These are phyloP conservation scores for Actinomortierella ambigua DNA, from an alignment of 371 early-diverging fungal genomes.

Conservation along the genomic window DNA sequence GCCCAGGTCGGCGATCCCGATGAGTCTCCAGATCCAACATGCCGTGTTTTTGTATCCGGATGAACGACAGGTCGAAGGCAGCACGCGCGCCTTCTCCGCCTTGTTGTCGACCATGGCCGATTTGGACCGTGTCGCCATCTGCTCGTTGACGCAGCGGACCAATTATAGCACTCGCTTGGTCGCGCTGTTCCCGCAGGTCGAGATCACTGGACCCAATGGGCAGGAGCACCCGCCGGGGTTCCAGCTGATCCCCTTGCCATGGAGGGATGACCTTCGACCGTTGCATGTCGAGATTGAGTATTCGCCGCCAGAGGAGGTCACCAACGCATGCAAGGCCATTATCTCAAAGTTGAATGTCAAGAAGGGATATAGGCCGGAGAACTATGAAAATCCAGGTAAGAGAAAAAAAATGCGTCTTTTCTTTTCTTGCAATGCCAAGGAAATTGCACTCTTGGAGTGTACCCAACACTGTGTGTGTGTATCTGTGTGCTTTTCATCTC, in stretches of 20 bases:
- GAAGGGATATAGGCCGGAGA: conserved; percentile 51
- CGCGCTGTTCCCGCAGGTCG: conserved; percentile 68
- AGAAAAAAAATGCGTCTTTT: too few relatives aligned
- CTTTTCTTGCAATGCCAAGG: too few relatives aligned
- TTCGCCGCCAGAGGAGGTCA: conserved; percentile 41
- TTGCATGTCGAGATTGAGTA: conserved; percentile 45
- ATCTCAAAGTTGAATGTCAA: conserved; percentile 54
- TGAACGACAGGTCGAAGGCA: conserved; percentile 69
- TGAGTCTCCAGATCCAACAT: conserved; percentile 64
- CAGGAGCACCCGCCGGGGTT: conserved; percentile 64
- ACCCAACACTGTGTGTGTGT: neutral
- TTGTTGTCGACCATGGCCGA: conserved; percentile 58
- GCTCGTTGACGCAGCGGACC: conserved; percentile 58
- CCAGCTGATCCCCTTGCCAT: conserved; percentile 66
- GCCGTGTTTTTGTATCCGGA: conserved; percentile 78
- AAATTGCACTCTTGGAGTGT: neutral
- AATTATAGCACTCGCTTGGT: conserved; percentile 60
- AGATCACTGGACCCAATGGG: conserved; percentile 23
- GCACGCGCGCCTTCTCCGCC: conserved; percentile 68
- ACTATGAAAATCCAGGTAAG: conserved; percentile 69
- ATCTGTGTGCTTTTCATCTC: neutral
- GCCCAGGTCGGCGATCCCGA: conserved; percentile 38
- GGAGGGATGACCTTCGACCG: conserved; percentile 69
- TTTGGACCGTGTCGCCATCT: conserved; percentile 62
- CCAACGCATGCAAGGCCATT: conserved; percentile 43